phyloP scores from a whole-genome alignment of 306 rosid species.

The Pachyrhizus erosus region DNA sequence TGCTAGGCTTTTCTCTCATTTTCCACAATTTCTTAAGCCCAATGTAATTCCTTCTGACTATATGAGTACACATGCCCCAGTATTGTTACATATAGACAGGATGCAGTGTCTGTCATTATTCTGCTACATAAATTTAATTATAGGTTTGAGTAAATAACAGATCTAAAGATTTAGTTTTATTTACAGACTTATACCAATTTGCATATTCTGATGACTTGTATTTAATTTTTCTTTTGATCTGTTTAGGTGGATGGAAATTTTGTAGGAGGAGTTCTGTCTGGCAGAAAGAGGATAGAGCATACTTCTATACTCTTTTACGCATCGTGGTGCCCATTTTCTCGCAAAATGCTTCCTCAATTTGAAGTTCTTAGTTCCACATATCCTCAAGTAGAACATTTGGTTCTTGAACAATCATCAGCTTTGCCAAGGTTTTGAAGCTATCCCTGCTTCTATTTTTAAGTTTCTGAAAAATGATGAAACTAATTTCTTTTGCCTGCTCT shows the following conservation, averaged over 20 bases:
- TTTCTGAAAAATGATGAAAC: conserved; percentile 29
- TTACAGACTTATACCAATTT: not conserved
- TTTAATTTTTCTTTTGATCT: conserved; percentile 22
- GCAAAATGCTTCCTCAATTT: conserved; percentile 53
- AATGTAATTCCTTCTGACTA: not conserved
- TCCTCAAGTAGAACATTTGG: conserved; percentile 80
- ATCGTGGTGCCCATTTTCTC: conserved; percentile 86
- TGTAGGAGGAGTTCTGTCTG: conserved; percentile 62
- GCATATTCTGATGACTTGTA: conserved; percentile 9
- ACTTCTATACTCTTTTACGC: conserved; percentile 68
- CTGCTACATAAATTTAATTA: not conserved
- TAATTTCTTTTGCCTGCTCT: conserved; percentile 34
- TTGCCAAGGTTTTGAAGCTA: conserved; percentile 70
- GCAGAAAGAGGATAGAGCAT: conserved; percentile 47
- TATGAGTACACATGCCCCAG: not conserved
- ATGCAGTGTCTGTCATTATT: not conserved
- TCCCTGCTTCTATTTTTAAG: conserved; percentile 26
- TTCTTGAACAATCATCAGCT: conserved; percentile 75
- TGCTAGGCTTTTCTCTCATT: conserved; percentile 9
- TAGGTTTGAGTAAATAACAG: not conserved
- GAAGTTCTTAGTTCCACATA: conserved; percentile 73
- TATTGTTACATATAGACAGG: not conserved
- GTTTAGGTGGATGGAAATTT: conserved; percentile 72
- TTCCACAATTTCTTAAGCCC: not conserved
- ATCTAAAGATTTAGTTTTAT: conserved; percentile 2